Evolutionary conservation across 495 filamentous ascomycete species (phyloP).

Genomic region (Tuber brumale): DNA sequence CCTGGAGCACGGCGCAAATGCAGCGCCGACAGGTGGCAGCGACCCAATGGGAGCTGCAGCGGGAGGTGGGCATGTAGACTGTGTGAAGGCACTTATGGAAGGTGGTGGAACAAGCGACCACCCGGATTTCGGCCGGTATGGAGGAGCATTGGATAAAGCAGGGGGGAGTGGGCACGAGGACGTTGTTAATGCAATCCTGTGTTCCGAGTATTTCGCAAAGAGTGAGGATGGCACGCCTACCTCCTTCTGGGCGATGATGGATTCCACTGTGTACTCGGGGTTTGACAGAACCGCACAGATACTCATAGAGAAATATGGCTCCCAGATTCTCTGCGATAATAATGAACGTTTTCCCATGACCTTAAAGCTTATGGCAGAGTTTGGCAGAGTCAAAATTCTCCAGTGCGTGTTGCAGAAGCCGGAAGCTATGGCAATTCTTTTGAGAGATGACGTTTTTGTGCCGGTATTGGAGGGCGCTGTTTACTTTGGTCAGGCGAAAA

Average conservation of each 20-base stretch:
- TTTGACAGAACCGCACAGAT: neutral
- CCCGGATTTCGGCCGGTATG: neutral
- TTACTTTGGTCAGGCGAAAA: neutral
- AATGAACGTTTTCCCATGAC: neutral
- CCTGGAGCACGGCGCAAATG: neutral
- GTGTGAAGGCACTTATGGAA: neutral
- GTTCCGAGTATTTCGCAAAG: neutral
- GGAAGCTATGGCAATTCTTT: neutral
- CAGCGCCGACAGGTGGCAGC: neutral
- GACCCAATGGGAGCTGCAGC: neutral
- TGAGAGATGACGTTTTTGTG: neutral
- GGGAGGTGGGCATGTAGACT: neutral
- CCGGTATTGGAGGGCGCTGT: conserved; percentile 5
- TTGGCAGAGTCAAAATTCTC: conserved; percentile 3
- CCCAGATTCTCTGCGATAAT: neutral
- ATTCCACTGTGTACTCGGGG: neutral
- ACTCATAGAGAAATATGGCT: neutral
- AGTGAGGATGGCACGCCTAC: neutral
- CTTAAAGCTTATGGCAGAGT: neutral
- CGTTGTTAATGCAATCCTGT: neutral
- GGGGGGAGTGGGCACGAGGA: neutral
- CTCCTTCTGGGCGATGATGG: neutral
- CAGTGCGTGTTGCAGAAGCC: neutral
- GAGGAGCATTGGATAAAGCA: neutral
- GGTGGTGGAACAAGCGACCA: neutral